Percentiles rank a stretch among this genome's conserved stretches.
phyloP scores from a whole-genome alignment of 108 stramenopile species.

The Nitzschia sp. region DNA sequence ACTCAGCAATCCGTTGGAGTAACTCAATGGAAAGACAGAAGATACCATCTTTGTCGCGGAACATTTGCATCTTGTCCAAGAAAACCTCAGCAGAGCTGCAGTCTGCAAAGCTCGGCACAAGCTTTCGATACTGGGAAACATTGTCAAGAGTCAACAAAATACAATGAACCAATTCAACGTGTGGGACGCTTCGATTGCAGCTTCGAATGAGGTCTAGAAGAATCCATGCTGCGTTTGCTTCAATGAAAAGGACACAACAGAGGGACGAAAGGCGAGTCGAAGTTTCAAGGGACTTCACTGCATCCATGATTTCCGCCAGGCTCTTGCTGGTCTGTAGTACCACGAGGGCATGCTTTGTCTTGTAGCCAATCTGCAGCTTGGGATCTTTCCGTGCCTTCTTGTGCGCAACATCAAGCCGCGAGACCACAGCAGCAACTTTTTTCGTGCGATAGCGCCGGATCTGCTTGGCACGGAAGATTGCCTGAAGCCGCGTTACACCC shows the following conservation, averaged over 20 bases:
- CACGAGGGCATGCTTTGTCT: conserved; percentile 46
- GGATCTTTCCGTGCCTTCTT: conserved; percentile 42
- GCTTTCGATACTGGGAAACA: conserved; percentile 55
- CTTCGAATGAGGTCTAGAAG: conserved; percentile 69
- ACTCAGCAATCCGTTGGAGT: conserved; percentile 22
- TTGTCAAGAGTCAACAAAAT: conserved; percentile 76
- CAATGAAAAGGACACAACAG: conserved; percentile 73
- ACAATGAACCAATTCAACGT: conserved; percentile 76
- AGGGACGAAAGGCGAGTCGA: conserved; percentile 66
- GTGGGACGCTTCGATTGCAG: conserved; percentile 92
- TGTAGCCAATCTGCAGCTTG: conserved; percentile 29
- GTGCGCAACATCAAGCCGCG: conserved; percentile 40
- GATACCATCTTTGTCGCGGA: conserved; percentile 79
- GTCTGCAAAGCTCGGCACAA: conserved; percentile 50
- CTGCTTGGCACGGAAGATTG: conserved; percentile 21
- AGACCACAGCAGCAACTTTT: conserved; percentile 11
- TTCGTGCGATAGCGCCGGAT: conserved; percentile 25
- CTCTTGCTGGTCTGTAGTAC: conserved; percentile 57
- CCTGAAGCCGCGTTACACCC: conserved; percentile 31
- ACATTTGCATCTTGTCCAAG: conserved; percentile 85
- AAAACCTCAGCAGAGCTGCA: conserved; percentile 55
- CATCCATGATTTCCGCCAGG: conserved; percentile 73
- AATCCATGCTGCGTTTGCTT: conserved; percentile 58
- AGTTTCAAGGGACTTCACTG: conserved; percentile 64
- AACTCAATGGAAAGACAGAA: conserved; percentile 51